Base-by-base conservation (phyloP, 441 rosid species). In the Metrosideros polymorpha region DNA sequence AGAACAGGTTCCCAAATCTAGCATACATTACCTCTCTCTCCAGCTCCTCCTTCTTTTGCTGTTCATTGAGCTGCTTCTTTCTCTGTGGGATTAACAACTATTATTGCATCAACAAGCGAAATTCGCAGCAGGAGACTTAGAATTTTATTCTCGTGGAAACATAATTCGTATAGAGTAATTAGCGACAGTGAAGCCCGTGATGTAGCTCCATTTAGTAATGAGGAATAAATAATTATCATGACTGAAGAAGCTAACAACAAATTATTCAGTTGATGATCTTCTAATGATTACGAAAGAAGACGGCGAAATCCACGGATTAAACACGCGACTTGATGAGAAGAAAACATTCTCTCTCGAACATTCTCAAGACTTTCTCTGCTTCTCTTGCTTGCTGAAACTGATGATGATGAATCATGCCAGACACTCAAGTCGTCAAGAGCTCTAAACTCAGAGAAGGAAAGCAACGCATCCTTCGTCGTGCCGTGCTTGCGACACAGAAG, bases 41-140 rank as follows among this genome's bases (percentile, higher is more conserved):
- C 55, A 95, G 95, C 84, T 91, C 94, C 88, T 93, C 98, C 89
- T 87, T 94, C 91, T 94, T 96, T 85, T 93, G 94, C 89, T 89
- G 95, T 84, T 93, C 95, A 86, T 87, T 88, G 77, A 87, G 86
- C 95, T 89, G 94, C 94, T 93, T 95, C 85, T 90, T 95, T 89
- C 92, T 93, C 98, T 96, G 89, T 3, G 17, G 22, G n/a, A 22
- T 39, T 47, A 59, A 85, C 50, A 83, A 59, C 35, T 6, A 43
- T 71, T 6, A 43, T 71, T 71, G 79, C n/a, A 39, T 71, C 79
- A 71, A 39, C 19, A 35, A 35, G 45, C 77, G 15, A 39, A 71
- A 71, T 12, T 71, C 47, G 17, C 49, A 39, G 79, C 8, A 19
- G 47, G 47, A 39, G 79, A 71, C 47, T 39, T 39, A 71, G 27